Percentiles rank a stretch among this genome's conserved stretches.
These are phyloP conservation scores for Orobanche coerulescens DNA, from an alignment of 257 asterid genomes.

Conservation along the genomic window DNA sequence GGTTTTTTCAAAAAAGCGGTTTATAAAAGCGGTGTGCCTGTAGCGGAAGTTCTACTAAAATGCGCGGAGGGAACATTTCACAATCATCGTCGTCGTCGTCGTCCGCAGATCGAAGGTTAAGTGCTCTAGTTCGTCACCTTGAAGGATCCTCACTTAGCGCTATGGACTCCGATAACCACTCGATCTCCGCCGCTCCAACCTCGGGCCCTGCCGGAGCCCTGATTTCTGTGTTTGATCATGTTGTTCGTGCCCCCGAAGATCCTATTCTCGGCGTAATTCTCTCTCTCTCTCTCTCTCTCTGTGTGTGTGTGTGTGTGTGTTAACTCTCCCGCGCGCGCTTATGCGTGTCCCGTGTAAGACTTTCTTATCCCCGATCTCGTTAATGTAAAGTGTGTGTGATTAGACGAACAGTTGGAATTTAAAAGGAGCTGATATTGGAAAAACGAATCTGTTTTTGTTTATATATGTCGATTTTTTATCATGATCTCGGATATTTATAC, in stretches of 20 bases:
- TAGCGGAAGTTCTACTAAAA: slow-evolving; percentile 27
- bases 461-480: background rate
- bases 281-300: slow-evolving; percentile 10
- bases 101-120: slow-evolving; percentile 63
- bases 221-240: slow-evolving; percentile 56
- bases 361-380: background rate
- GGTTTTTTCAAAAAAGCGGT: background rate
- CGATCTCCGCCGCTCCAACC: slow-evolving; percentile 55
- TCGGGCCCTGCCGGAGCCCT: slow-evolving; percentile 38
- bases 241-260: slow-evolving; percentile 89
- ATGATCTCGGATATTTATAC: background rate
- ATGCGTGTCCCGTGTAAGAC: background rate
- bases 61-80: slow-evolving; percentile 30
- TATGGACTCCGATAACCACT: slow-evolving; percentile 19
- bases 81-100: slow-evolving; percentile 26
- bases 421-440: background rate
- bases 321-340: too few relatives aligned
- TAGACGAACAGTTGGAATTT: too few relatives aligned
- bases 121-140: slow-evolving; percentile 55
- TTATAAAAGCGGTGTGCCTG: slow-evolving; percentile 11
- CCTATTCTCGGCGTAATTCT: slow-evolving; percentile 83
- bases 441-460: background rate
- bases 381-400: too few relatives aligned
- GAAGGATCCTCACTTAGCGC: slow-evolving; percentile 28
- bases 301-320: background rate